Conservation (phyloP, 2,329 filamentous ascomycete species). For the Diaporthe vexans region DNA sequence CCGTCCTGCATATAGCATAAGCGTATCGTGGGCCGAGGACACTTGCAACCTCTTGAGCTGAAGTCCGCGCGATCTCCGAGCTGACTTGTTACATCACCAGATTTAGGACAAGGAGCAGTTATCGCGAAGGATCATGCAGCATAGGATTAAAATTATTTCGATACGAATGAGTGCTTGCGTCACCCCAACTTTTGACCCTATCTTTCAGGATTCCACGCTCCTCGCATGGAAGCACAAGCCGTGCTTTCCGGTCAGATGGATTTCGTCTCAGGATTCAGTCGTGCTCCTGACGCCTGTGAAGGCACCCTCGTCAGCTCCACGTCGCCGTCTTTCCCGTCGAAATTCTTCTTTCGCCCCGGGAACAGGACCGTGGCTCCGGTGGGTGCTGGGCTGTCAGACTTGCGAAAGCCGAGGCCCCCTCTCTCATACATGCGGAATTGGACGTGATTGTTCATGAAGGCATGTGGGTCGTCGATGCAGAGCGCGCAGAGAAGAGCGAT, state of each 20-base stretch:
- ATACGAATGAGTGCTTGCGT: conserved; percentile 4
- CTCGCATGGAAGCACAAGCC: neutral
- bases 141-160: conserved; percentile 20
- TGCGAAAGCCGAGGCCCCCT: neutral
- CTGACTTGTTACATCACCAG: neutral
- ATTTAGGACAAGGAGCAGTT: neutral
- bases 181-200: neutral
- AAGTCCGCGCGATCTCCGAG: neutral
- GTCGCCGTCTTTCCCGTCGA: neutral
- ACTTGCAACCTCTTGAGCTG: neutral
- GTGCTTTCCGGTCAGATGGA: conserved; percentile 7
- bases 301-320: neutral
- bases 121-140: neutral
- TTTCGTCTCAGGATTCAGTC: conserved; percentile 4
- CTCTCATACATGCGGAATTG: conserved; percentile 29
- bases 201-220: neutral
- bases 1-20: neutral
- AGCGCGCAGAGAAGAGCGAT: conserved; percentile 25
- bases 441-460: conserved; percentile 32
- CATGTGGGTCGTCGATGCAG: conserved; percentile 30
- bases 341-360: conserved; percentile 9
- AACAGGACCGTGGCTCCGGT: conserved; percentile 34
- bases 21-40: neutral
- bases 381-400: conserved; percentile 10
- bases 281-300: neutral